phyloP scores from a whole-genome alignment of 768 basidiomycete genomes.

The Trametes coccinea region DNA sequence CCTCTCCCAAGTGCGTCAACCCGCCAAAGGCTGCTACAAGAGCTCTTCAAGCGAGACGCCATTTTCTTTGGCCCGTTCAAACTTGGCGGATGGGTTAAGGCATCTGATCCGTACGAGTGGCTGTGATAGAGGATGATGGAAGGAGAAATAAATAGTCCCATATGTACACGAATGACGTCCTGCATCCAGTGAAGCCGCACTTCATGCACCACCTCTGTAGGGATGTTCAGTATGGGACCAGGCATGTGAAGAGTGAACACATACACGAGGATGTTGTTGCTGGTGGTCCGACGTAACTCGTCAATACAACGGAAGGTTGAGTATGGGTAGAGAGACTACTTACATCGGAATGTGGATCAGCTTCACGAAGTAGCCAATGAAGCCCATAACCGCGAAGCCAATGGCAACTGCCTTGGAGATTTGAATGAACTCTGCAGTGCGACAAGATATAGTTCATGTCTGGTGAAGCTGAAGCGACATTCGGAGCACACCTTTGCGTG shows the following conservation, averaged over 20 bases:
- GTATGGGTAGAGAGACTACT: constrained; percentile 38
- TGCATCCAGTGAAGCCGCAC: constrained; percentile 14
- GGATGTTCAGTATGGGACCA: constrained; percentile 26
- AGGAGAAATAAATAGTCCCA: constrained; percentile 22
- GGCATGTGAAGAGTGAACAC: constrained; percentile 38
- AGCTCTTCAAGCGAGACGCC: too few species aligned
- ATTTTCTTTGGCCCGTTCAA: too few species aligned
- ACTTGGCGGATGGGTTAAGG: too few species aligned
- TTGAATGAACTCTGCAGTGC: constrained; percentile 77
- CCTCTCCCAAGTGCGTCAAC: too few species aligned
- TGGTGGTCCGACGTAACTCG: constrained; percentile 33
- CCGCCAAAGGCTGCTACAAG: too few species aligned
- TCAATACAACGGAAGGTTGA: background rate
- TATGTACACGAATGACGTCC: constrained; percentile 18
- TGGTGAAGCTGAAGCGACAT: background rate
- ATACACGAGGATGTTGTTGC: constrained; percentile 98
- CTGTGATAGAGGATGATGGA: background rate
- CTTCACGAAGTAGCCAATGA: constrained; percentile 99
- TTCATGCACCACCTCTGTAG: constrained; percentile 74
- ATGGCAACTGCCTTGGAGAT: constrained; percentile 96
- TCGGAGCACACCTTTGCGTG: constrained; percentile 73
- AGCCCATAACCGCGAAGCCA: constrained; percentile 98
- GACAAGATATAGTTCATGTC: background rate
- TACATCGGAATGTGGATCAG: constrained; percentile 98
- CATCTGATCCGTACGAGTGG: too few species aligned